Percentiles rank a stretch among this genome's conserved stretches.
Conservation (phyloP, 192 early-diverging fungal species). For the Linnemannia schmuckeri region DNA sequence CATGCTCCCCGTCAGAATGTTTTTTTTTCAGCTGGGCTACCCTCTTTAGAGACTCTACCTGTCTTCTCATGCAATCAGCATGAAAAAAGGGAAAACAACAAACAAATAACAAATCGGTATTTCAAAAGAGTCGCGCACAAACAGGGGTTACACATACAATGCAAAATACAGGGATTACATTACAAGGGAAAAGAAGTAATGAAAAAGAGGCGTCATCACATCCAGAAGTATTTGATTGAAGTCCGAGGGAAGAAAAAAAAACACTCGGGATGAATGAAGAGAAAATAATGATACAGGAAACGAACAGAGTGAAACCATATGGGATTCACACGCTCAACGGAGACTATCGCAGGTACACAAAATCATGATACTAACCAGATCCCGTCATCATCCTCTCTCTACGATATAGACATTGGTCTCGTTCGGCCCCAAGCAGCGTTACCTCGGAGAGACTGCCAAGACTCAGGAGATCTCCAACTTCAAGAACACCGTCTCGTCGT, state of each 20-base stretch:
- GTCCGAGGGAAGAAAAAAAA: neutral
- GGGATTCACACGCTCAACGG: too few relatives aligned
- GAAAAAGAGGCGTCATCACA: neutral
- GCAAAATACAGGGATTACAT: neutral
- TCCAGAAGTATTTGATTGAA: neutral
- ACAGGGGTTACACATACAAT: neutral
- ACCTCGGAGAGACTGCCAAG: constrained; percentile 96
- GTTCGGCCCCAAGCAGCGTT: constrained; percentile 96
- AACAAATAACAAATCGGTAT: neutral
- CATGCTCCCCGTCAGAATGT: neutral
- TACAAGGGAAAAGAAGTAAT: neutral
- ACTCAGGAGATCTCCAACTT: constrained; percentile 97
- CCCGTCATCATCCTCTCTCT: neutral
- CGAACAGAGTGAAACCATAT: neutral
- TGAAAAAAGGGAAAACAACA: constrained; percentile 1
- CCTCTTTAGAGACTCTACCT: constrained; percentile 7
- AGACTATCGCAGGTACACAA: too few relatives aligned
- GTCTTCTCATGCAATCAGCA: neutral
- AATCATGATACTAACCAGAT: too few relatives aligned
- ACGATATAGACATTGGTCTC: constrained; percentile 82
- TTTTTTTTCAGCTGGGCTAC: neutral
- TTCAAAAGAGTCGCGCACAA: neutral
- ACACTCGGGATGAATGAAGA: neutral
- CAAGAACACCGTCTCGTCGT: constrained; percentile 91
- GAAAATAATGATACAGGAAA: neutral